Conservation (phyloP, 495 filamentous ascomycete species). For the Penicillium roqueforti region DNA sequence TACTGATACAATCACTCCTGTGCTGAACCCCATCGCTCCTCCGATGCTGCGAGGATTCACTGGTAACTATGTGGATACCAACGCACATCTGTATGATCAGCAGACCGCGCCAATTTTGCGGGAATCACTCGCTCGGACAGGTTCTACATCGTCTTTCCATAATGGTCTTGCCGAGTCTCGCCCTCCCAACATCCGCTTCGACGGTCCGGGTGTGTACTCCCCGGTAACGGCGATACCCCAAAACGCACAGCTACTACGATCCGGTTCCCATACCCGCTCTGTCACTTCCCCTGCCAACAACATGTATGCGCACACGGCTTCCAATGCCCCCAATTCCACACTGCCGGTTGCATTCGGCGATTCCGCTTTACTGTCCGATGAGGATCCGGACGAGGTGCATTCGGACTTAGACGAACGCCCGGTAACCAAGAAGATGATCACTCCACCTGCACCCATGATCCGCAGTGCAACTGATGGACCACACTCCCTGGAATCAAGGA, state of each 20-base stretch:
- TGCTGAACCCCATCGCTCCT: slow-evolving; percentile 37
- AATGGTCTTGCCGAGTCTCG: slow-evolving; percentile 77
- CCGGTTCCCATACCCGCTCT: slow-evolving; percentile 64
- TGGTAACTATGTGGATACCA: slow-evolving; percentile 66
- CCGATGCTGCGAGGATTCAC: slow-evolving; percentile 59
- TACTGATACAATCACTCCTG: slow-evolving; percentile 48
- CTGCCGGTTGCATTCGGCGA: slow-evolving; percentile 33
- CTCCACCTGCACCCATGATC: slow-evolving; percentile 48
- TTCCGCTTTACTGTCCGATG: slow-evolving; percentile 55
- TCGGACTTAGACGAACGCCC: slow-evolving; percentile 46
- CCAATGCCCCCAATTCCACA: slow-evolving; percentile 22
- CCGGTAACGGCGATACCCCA: slow-evolving; percentile 26
- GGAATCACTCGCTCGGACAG: slow-evolving; percentile 68
- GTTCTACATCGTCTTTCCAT: slow-evolving; percentile 76
- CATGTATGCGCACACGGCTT: slow-evolving; percentile 42
- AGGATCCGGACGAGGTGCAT: slow-evolving; percentile 47
- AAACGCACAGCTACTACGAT: slow-evolving; percentile 36
- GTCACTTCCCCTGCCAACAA: slow-evolving; percentile 65
- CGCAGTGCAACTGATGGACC: slow-evolving; percentile 48
- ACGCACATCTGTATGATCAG: slow-evolving; percentile 87
- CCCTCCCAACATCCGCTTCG: slow-evolving; percentile 49
- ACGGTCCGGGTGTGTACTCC: slow-evolving; percentile 61
- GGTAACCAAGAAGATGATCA: slow-evolving; percentile 45
- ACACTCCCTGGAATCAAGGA: slow-evolving; percentile 66
- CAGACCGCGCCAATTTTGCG: slow-evolving; percentile 88